Evolutionary conservation across 2,329 filamentous ascomycete genomes (phyloP).

Genomic region (Myriosclerotinia scirpicola): DNA sequence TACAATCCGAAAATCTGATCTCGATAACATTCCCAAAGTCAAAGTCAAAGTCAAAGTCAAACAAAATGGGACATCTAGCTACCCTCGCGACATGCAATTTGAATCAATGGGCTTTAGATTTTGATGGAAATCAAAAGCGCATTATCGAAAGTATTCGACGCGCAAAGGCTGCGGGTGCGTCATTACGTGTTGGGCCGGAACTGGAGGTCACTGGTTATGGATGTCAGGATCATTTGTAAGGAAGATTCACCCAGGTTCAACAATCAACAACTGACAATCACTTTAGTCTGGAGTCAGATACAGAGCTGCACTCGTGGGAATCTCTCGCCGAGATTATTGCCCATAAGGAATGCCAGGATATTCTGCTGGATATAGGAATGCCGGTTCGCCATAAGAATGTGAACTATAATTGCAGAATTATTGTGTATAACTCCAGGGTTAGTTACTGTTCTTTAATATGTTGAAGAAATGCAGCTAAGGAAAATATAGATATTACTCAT

Average conservation of each 20-base stretch:
- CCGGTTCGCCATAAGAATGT: conserved; percentile 60
- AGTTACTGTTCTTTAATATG: not conserved
- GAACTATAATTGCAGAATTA: conserved; percentile 63
- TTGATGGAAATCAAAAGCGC: conserved; percentile 42
- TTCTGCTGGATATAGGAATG: conserved; percentile 64
- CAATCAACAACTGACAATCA: conserved; percentile 15
- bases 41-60: not conserved
- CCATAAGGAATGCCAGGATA: conserved; percentile 61
- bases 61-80: conserved; percentile 20
- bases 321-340: conserved; percentile 56
- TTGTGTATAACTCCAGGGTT: conserved; percentile 54
- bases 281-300: conserved; percentile 44
- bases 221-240: conserved; percentile 55
- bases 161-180: conserved; percentile 56
- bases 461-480: not conserved
- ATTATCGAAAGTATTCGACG: conserved; percentile 58
- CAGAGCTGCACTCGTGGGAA: conserved; percentile 48
- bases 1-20: not conserved
- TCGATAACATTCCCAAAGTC: not conserved
- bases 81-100: conserved; percentile 20
- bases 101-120: conserved; percentile 24
- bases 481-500: conserved; percentile 63
- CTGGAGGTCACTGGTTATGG: conserved; percentile 49
- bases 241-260: not conserved
- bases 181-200: conserved; percentile 55